Percentiles rank a stretch among this genome's conserved stretches.
Conservation (phyloP, 139 green algal species). For the Chlamydomonas sphaeroides region DNA sequence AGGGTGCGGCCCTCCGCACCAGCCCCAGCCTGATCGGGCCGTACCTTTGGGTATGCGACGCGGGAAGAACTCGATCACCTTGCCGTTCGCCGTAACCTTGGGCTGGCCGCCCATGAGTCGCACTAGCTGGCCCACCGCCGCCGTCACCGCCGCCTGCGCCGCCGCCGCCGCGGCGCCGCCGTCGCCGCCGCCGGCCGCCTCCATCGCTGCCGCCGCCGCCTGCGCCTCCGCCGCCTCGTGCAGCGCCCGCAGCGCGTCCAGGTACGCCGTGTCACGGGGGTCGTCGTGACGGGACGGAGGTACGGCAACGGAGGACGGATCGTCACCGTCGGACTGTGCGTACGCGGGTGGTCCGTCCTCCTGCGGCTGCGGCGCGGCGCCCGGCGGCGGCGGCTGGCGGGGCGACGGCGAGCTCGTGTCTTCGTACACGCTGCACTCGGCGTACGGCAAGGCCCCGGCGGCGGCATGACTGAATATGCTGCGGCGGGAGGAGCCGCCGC, state of each 20-base stretch:
- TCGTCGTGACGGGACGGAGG: too few relatives aligned
- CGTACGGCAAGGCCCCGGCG: too few relatives aligned
- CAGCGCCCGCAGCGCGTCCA: constrained; percentile 36
- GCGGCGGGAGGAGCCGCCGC: too few relatives aligned
- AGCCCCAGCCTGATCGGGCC: background rate
- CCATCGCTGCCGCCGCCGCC: background rate
- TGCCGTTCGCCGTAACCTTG: background rate
- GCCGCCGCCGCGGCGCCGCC: background rate
- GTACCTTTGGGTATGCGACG: constrained; percentile 11
- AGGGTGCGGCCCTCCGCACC: too few relatives aligned
- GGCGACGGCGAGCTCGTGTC: too few relatives aligned
- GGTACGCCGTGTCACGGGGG: constrained; percentile 25
- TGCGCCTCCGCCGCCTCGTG: constrained; percentile 20
- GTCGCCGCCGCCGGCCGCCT: background rate
- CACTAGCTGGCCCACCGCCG: constrained; percentile 13
- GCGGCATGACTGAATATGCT: too few relatives aligned
- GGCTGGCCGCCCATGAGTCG: constrained; percentile 31
- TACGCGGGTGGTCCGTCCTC: too few relatives aligned
- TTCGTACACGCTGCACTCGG: too few relatives aligned
- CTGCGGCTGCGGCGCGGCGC: too few relatives aligned
- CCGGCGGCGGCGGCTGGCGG: too few relatives aligned
- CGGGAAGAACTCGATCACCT: constrained; percentile 31
- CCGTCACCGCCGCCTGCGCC: background rate
- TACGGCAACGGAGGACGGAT: too few relatives aligned
- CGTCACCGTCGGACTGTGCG: too few relatives aligned